Percentiles rank a stretch among this genome's conserved stretches.
phyloP scores from a whole-genome alignment of 2,329 filamentous ascomycete genomes.

The Arthroderma uncinatum region DNA sequence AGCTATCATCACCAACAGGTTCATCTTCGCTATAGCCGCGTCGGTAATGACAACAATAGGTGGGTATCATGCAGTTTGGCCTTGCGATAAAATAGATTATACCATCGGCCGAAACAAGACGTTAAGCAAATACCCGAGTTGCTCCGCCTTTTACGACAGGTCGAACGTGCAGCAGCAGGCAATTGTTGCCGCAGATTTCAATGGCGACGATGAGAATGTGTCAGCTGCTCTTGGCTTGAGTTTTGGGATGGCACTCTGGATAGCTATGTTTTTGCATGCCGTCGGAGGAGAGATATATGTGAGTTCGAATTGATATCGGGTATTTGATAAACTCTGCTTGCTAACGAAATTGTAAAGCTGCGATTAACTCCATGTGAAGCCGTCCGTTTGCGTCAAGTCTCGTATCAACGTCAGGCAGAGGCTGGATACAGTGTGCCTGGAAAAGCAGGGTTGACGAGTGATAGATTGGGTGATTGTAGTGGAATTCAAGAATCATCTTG shows the following conservation, averaged over 20 bases:
- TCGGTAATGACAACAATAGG: not conserved
- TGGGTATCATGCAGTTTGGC: constrained; percentile 4
- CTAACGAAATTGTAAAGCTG: not conserved
- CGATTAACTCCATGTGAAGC: constrained; percentile 44
- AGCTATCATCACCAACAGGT: constrained; percentile 3
- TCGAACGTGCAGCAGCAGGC: constrained; percentile 2
- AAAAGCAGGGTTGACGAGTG: constrained; percentile 36
- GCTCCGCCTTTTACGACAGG: constrained; percentile 2
- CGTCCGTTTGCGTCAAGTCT: constrained; percentile 44
- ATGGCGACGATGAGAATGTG: constrained; percentile 4
- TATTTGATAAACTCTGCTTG: not conserved
- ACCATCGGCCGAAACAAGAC: not conserved
- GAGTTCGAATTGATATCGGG: not conserved
- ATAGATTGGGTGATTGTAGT: constrained; percentile 30
- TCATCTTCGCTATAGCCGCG: not conserved
- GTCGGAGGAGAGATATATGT: constrained; percentile 40
- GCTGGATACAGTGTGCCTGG: constrained; percentile 43
- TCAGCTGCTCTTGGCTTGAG: constrained; percentile 5
- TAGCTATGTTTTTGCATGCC: constrained; percentile 43
- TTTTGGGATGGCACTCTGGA: constrained; percentile 6
- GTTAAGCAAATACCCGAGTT: constrained; percentile 1
- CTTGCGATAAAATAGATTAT: constrained; percentile 6
- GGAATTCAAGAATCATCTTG: not conserved
- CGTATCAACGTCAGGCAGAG: constrained; percentile 46
- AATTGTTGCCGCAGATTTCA: constrained; percentile 13